Evolutionary conservation across 202 grass and related monocot species (phyloP), one percentile per base, ranked within the genome.

Genomic region (Hordeum pubiflorum): DNA sequence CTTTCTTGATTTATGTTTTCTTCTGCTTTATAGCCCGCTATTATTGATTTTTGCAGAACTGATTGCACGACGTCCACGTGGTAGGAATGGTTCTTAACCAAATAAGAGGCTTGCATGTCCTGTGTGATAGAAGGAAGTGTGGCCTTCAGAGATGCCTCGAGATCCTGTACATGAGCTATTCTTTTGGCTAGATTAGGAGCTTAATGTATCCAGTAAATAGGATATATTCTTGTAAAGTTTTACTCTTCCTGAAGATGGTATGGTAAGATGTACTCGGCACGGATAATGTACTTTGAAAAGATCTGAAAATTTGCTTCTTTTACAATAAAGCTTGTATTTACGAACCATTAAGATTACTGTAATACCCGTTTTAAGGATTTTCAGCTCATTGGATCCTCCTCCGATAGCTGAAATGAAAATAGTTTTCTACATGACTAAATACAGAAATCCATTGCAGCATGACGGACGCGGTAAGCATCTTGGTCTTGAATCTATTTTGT

Each of bases 81-180:
- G 74, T 56, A 74, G 31, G 48, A 41, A 60, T 4, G 17, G 63
- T 34, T 77, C 43, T 65, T 77, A 40, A 85, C 57, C 64, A 76
- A 85, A 65, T 85, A 85, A 82, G 22, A 85, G 58, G 66, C 67
- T 89, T 89, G 81, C 72, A 13, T 61, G 29, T 73, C 37, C 11
- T 73, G 58, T 24, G 36, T 24, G 21, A 58, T 57, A 52, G 36
- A 67, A 75, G 29, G 62, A 70, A 61, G 37, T 37, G 27, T 23
- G 23, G 13, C 72, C 73, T 63, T 79, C 37, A 56, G 78, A 81
- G 66, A 64, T 78, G 43, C 72, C 63, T 58, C 68, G 46, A 58
- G 72, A 48, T 77, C 29, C 32, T 82, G 46, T 82, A 82, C 58
- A 73, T 78, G 78, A 66, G 29, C 69, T 60, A 78, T 85, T 89